Evolutionary conservation across 2,329 filamentous ascomycete genomes (phyloP), one percentile per base, ranked within the genome.

Genomic region (Epichloe amarillans): DNA sequence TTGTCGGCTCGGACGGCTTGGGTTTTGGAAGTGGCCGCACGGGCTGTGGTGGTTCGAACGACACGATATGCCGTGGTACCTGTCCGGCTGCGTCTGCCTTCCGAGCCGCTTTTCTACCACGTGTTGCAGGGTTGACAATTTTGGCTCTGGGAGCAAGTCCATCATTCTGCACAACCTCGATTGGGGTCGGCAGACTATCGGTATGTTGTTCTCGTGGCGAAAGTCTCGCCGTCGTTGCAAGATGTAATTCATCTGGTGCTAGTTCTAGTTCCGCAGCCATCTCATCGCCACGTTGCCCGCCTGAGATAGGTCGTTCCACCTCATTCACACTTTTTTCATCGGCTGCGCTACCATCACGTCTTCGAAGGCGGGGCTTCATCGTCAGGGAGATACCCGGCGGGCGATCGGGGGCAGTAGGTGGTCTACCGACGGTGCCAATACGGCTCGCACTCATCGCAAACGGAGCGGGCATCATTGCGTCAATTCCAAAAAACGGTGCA

Each of bases 21-120:
- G 44, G 5, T 30, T 37, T 50, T 3, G 21, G 46, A 30, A 23
- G 35, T 11, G 26, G 10, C 15, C 47, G 57, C 41, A 56, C 47
- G 15, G 55, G 41, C 12, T 53, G 52, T 15, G 59, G 53, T 10
- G 64, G 57, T 36, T 66, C 66, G 15, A 67, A 58, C 3, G 68
- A 66, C 6, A 73, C 56, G n/a, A 74, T 55, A 5, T 58, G 64
- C 54, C 70, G 66, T 10, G 75, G 74, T 23, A 67, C 63, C 51
- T 69, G 66, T 15, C 75, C 75, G 33, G 71, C 72, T 7, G 75
- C 74, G 56, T 78, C 69, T 48, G 74, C 70, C 53, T 69, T 72
- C 48, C 69, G 67, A 10, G 75, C 74, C 40, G 75, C 75, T 58
- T 78, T 78, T 52, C 66, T 73, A 35, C 75, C 75, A 56, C 75